Base-by-base conservation (phyloP, 352 stramenopile genomes). In the Phytopythium mirpurense region DNA sequence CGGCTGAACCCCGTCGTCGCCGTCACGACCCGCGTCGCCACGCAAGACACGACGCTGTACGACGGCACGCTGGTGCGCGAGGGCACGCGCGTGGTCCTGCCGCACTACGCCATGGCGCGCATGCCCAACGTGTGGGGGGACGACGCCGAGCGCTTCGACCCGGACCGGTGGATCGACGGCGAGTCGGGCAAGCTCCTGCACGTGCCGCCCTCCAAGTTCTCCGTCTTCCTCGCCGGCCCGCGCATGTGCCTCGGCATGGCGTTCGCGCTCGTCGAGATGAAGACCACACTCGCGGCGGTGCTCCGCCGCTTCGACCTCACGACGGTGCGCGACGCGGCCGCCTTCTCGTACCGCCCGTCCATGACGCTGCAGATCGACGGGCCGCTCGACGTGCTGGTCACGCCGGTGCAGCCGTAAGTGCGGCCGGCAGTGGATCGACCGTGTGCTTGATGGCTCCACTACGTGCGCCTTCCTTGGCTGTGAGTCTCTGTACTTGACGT, bases 161-260 rank as follows among this genome's bases (percentile, higher is more conserved):
- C 83, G 1, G 78, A 92, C 35, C 67, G 84, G 3, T 92, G 74
- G 70, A 69, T 93, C 37, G 74, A 88, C 11, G 26, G 26, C 0
- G 47, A 47, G 2, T 82, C 66, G 0, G 59, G 65, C 19, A 85
- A 78, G 37, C 49, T 78, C 19, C 65, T 67, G 3, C 56, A 68
- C 34, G 54, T 86, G 21, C 83, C 74, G 9, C 59, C 74, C 7
- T 87, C 76, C 62, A 82, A 86, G 56, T 92, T 86, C 53, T 66
- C 68, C 7, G 73, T 68, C 0, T 93, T 95, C 56, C 54, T 83
- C 12, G 80, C 67, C 21, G 84, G 84, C 0, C 73, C 70, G 9
- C 80, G 83, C 19, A 70, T 70, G n/a, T 93, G 80, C 40, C 31
- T 92, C 9, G 83, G 83, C 12, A 75, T 79, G 63, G 81, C 83